Evolutionary conservation across 2,329 filamentous ascomycete species (phyloP), one percentile per base, ranked within the genome.

Genomic region (Teratosphaeria pseudoeucalypti): DNA sequence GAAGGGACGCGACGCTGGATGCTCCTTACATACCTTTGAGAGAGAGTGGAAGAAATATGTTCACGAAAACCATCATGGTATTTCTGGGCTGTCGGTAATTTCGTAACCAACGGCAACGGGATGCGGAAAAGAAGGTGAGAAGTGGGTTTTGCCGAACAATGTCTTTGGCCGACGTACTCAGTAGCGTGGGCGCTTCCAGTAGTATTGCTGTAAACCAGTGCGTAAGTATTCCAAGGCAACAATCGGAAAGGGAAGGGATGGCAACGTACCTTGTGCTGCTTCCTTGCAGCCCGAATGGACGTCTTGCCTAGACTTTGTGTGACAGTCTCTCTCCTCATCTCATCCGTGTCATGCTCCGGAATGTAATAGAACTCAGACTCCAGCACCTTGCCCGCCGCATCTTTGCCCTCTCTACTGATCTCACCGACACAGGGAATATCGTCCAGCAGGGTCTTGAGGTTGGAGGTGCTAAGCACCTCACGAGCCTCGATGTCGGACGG

Each of bases 351-450:
- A 69, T 85, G 81, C 73, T 97, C 92, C 0, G 92, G 89, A 7
- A 96, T 81, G 70, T 99, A 99, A 76, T 97, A 97, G 73, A 95
- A 97, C 74, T 99, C 92, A 78, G 89, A 95, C 79, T 99, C 92
- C 0, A 99, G 82, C 6, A 87, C 78, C 77, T 96, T 94, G 66
- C 94, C 94, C 0, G 94, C 92, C 5, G 94, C 94, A 71, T 99
- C 94, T 74, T 97, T 99, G 71, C 94, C 94, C 72, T 92, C 87
- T 47, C 94, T 87, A 57, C 82, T 81, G 67, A 99, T 96, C 73
- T 94, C 87, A 54, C 94, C 94, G 63, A 97, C 85, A 71, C 90
- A 96, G 9, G 82, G 74, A 6, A 89, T 88, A 27, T 79, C 78
- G 70, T 91, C 87, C 52, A 97, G 82, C 60, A 95, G 81, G 54